Base-by-base conservation (phyloP, 108 stramenopile genomes). In the Cyclotella baltica region DNA sequence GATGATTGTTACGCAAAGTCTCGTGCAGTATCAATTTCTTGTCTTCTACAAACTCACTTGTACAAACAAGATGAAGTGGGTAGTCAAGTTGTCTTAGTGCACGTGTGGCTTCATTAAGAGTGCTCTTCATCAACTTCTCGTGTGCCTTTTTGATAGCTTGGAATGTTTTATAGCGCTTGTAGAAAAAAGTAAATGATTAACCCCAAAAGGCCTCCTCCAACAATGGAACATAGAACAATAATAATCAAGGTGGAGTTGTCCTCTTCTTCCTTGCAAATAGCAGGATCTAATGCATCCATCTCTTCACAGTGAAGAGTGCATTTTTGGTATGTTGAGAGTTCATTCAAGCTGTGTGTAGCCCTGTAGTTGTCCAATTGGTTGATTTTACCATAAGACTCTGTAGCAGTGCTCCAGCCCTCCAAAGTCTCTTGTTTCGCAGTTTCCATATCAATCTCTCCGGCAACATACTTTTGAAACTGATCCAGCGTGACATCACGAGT, bases 31-130 rank as follows among this genome's bases (percentile, higher is more conserved):
- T 69, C 13, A 81, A 57, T 43, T 76, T 81, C 34, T 56, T 74
- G 30, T 76, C 74, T 9, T 38, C 51, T 18, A 75, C 28, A 35
- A 81, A 81, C 31, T 81, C 80, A 67, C 70, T 74, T 30, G 67
- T 75, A 16, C 80, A 75, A 0, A 81, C 50, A n/a, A 81, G 80
- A 58, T 81, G 80, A 23, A 81, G 80, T 4, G 80, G 80, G 56
- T 81, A 81, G 43, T 81, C 80, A 4, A 81, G 80, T 51, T 75
- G 68, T 55, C 75, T 62, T 13, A 81, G 56, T 11, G 80, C 74
- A 25, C 80, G 36, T 0, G 75, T 64, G 0, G 80, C 67, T 58
- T 81, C 80, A 53, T 81, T 75, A 0, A 81, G 67, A 11, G 80
- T 81, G 27, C 68, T 35, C 27, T 81, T 75, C 80, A 81, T 81